These are phyloP conservation scores for Monilinia fructicola DNA, from an alignment of 2,329 filamentous ascomycete genomes.

Conservation along the genomic window DNA sequence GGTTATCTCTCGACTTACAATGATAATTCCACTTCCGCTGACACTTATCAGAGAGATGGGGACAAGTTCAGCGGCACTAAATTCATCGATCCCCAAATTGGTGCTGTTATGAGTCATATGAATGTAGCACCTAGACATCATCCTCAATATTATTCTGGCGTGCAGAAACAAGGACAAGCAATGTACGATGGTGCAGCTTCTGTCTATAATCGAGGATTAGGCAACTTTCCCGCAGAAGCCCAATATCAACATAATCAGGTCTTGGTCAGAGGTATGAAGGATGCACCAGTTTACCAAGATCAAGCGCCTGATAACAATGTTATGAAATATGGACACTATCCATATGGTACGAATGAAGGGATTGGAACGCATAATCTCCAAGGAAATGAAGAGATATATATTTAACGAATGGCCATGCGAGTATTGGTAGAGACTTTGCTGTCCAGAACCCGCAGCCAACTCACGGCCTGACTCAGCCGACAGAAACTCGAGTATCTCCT, in stretches of 20 bases:
- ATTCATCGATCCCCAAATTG: not conserved
- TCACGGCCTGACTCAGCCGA: not conserved
- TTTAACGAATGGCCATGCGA: not conserved
- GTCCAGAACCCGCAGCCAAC: not conserved
- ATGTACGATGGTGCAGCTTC: too few relatives aligned
- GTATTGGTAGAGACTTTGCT: not conserved
- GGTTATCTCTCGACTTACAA: not conserved
- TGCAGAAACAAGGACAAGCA: too few relatives aligned
- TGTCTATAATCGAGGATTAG: too few relatives aligned
- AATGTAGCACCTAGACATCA: too few relatives aligned
- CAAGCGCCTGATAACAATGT: not conserved
- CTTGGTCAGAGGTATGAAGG: not conserved
- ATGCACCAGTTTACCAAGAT: not conserved
- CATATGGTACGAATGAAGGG: not conserved
- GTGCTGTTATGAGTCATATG: too few relatives aligned
- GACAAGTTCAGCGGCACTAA: not conserved
- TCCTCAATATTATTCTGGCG: too few relatives aligned
- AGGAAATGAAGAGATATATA: not conserved
- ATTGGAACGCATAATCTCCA: not conserved
- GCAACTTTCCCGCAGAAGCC: too few relatives aligned
- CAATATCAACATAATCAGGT: too few relatives aligned
- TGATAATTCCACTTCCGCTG: not conserved
- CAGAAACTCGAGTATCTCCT: accelerated
- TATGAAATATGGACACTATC: not conserved
- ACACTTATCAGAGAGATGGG: not conserved